Evolutionary conservation across 305 asterid genomes (phyloP).

Genomic region (Fraxinus platypoda): DNA sequence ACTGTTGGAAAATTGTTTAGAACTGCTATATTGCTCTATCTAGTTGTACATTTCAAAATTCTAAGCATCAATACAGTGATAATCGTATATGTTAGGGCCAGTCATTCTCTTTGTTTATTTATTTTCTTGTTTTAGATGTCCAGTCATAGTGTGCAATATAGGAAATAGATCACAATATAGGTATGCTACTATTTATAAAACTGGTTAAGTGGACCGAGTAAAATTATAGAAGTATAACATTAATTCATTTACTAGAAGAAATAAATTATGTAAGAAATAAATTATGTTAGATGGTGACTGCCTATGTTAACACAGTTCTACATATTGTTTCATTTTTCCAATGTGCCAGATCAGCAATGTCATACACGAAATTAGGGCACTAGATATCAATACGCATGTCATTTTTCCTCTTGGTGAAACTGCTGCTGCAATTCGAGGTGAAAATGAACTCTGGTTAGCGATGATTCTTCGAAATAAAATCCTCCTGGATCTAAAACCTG

Average conservation of each 20-base stretch:
- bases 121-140: background rate
- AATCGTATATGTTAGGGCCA: background rate
- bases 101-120: background rate
- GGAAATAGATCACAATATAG: background rate
- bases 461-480: conserved; percentile 86
- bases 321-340: conserved; percentile 15
- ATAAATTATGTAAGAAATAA: background rate
- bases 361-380: conserved; percentile 90
- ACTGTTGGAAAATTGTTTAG: background rate
- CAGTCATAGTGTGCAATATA: background rate
- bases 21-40: background rate
- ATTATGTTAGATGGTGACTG: background rate
- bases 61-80: background rate
- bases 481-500: conserved; percentile 81
- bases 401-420: conserved; percentile 97
- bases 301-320: conserved; percentile 5
- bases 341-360: conserved; percentile 84
- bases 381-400: conserved; percentile 81
- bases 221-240: background rate
- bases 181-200: background rate
- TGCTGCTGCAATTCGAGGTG: conserved; percentile 98
- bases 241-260: background rate
- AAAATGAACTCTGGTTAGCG: conserved; percentile 96
- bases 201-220: background rate
- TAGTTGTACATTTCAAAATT: background rate